phyloP scores from a whole-genome alignment of 2,329 filamentous ascomycete genomes.

The Fusarium haematococcum region DNA sequence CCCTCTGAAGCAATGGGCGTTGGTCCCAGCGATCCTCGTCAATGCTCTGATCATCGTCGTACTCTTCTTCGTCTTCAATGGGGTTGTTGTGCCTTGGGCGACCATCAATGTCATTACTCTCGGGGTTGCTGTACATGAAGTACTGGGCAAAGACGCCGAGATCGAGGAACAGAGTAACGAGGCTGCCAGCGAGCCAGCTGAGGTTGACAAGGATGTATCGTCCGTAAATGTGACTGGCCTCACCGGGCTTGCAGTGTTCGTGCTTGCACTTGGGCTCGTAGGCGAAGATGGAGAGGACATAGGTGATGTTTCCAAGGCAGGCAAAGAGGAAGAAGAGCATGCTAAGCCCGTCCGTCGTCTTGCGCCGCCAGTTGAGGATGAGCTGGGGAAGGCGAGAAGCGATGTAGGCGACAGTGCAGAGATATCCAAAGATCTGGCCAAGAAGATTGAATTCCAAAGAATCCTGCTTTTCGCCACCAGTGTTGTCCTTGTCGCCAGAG shows the following conservation, averaged over 20 bases:
- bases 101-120: conserved; percentile 43
- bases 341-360: conserved; percentile 92
- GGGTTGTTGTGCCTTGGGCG: conserved; percentile 20
- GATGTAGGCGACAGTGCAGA: conserved; percentile 90
- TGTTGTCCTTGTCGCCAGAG: conserved; percentile 54
- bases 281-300: conserved; percentile 90
- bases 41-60: conserved; percentile 43
- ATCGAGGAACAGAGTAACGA: conserved; percentile 88
- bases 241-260: conserved; percentile 70
- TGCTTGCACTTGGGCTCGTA: conserved; percentile 79
- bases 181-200: conserved; percentile 89
- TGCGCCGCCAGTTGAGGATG: conserved; percentile 90
- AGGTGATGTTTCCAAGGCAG: conserved; percentile 93
- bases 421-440: conserved; percentile 93
- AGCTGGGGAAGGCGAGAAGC: conserved; percentile 91
- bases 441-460: conserved; percentile 76
- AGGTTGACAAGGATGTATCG: conserved; percentile 89
- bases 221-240: conserved; percentile 76
- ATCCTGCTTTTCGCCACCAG: conserved; percentile 55
- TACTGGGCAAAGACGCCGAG: conserved; percentile 91
- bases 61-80: conserved; percentile 43
- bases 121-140: conserved; percentile 78
- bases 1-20: conserved; percentile 52
- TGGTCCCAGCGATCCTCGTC: conserved; percentile 53
- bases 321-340: conserved; percentile 97